phyloP scores from a whole-genome alignment of 148 eudicot species.

The Tetragonia tetragonoides region DNA sequence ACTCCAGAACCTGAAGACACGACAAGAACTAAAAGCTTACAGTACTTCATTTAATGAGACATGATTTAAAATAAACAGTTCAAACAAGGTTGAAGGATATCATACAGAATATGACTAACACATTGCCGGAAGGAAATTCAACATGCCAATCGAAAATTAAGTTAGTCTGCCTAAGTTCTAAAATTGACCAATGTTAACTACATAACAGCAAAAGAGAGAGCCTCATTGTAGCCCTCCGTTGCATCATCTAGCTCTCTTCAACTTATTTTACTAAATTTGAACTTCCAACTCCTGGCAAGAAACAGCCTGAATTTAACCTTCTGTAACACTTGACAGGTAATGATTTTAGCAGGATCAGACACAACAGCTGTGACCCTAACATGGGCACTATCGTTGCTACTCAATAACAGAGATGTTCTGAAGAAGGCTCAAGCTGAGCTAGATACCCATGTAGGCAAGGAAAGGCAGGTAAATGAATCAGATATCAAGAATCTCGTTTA shows the following conservation, averaged over 20 bases:
- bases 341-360: conserved; percentile 28
- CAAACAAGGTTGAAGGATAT: too few species aligned
- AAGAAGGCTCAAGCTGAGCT: conserved; percentile 30
- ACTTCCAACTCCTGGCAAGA: not conserved
- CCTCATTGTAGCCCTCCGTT: too few species aligned
- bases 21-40: too few species aligned
- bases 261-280: not conserved
- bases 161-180: too few species aligned
- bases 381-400: conserved; percentile 31
- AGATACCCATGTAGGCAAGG: conserved; percentile 27
- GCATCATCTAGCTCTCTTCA: too few species aligned
- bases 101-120: too few species aligned
- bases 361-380: conserved; percentile 25
- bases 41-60: too few species aligned
- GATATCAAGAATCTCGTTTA: conserved; percentile 23
- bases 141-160: too few species aligned
- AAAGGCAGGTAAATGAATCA: conserved; percentile 21
- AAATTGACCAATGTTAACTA: too few species aligned
- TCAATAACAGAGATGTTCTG: conserved; percentile 22
- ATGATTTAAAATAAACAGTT: too few species aligned
- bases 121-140: too few species aligned
- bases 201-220: too few species aligned
- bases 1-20: not conserved
- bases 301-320: not conserved
- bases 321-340: not conserved